phyloP scores from a whole-genome alignment of 768 basidiomycete species.

The Tulasnella sp. region DNA sequence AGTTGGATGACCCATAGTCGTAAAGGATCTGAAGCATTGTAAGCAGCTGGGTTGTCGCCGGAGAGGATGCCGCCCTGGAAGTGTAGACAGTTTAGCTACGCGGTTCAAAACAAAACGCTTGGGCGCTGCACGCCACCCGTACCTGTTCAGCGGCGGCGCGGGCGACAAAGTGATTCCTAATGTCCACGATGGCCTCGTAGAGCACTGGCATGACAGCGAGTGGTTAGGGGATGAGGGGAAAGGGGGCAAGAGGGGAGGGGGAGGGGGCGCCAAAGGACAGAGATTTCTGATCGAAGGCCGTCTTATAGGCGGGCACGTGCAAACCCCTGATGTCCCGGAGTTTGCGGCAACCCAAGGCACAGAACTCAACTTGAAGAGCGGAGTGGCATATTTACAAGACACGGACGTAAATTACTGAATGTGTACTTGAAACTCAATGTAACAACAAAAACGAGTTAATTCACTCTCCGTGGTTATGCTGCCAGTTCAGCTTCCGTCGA shows the following conservation, averaged over 20 bases:
- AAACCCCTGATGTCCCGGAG: not conserved
- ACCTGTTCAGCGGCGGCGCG: conserved; percentile 24
- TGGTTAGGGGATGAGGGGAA: not conserved
- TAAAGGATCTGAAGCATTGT: conserved; percentile 64
- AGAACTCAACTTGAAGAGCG: not conserved
- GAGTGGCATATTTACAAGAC: not conserved
- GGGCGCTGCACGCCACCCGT: not conserved
- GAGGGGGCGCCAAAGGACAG: not conserved
- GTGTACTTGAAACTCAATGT: not conserved
- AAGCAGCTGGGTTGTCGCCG: conserved; percentile 65
- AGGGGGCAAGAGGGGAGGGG: not conserved
- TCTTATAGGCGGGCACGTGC: conserved; percentile 3
- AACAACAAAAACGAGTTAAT: not conserved
- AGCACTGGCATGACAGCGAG: conserved; percentile 3
- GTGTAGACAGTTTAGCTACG: not conserved
- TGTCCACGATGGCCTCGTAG: conserved; percentile 12
- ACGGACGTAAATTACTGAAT: not conserved
- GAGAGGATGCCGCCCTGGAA: conserved; percentile 70
- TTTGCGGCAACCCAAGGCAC: not conserved
- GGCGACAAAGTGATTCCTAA: conserved; percentile 8
- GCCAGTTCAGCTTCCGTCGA: not conserved
- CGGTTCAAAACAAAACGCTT: not conserved
- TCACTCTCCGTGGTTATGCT: not conserved
- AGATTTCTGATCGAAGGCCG: not conserved
- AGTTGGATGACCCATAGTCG: conserved; percentile 73